Base-by-base conservation (phyloP, 352 stramenopile genomes). In the Phytopythium litorale region DNA sequence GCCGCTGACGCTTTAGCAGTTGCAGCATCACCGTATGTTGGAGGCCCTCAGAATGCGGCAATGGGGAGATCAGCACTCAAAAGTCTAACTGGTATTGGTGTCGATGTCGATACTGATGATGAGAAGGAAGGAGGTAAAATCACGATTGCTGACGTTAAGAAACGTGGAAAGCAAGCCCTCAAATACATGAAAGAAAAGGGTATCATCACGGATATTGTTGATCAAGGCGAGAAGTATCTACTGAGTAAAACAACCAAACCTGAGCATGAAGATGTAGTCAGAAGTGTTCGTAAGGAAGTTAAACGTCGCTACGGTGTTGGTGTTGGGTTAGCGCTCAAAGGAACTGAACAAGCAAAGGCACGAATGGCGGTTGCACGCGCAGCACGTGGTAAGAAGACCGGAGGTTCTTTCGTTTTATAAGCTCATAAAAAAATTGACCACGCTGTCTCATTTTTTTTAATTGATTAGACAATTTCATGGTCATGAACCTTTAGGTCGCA, bases 221-320 rank as follows among this genome's bases (percentile, higher is more conserved):
- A 65, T 54, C 16, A 49, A 8, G 37, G 30, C 0, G 56, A 68
- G 18, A 56, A 40, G 16, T 56, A 15, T 21, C 32, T 60, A 0
- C 32, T 68, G 13, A 49, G 15, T 8, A 63, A 60, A 9, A 42
- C 56, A 18, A 64, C 30, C 7, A 67, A 67, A 1, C 63, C 60
- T 0, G 63, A 64, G 5, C 63, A 68, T 46, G 51, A 30, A 15
- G n/a, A 40, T 3, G 21, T 67, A 7, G 65, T 65, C 43, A 62
- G 58, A 8, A 52, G 40, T 1, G 12, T 65, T 2, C 42, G 51
- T 11, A 35, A 54, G 9, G 50, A 65, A 3, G 46, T 69, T 13
- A 37, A 40, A 19, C 19, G 49, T 38, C 63, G 51, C 6, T 69
- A 65, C 18, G 63, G 63, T 13, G 57, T 69, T 0, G 63, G 63